Percentiles rank a stretch among this genome's conserved stretches.
Conservation (phyloP, 2,329 filamentous ascomycete species). For the Fonsecaea erecta region DNA sequence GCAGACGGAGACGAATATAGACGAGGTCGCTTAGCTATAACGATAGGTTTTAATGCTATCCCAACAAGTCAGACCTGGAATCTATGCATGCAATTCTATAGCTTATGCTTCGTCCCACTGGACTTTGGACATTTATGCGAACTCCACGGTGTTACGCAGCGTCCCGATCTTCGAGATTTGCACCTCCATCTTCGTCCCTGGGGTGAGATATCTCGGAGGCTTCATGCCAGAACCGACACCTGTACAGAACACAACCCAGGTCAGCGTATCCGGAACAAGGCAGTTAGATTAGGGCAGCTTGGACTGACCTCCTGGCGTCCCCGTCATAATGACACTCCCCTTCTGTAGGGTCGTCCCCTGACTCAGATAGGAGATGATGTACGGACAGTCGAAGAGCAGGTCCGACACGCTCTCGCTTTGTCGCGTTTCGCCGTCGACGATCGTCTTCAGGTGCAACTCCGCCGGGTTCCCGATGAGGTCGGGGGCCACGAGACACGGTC, state of each 20-base stretch:
- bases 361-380: slow-evolving; percentile 45
- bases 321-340: slow-evolving; percentile 49
- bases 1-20: no score
- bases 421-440: slow-evolving; percentile 45
- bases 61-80: not conserved
- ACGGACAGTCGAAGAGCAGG: slow-evolving; percentile 46
- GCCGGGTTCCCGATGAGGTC: slow-evolving; percentile 41
- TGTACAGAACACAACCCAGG: not conserved
- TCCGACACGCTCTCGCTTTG: slow-evolving; percentile 46
- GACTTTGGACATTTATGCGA: slow-evolving; percentile 21
- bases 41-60: not conserved
- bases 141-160: slow-evolving; percentile 45
- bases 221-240: slow-evolving; percentile 51
- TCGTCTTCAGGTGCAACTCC: slow-evolving; percentile 42
- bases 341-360: slow-evolving; percentile 46
- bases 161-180: slow-evolving; percentile 50
- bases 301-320: slow-evolving; percentile 46
- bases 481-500: slow-evolving; percentile 44
- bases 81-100: not conserved
- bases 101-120: not conserved
- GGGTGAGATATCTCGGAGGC: slow-evolving; percentile 47
- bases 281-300: no score
- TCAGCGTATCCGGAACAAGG: not conserved
- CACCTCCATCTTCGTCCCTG: slow-evolving; percentile 50
- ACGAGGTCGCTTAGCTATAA: not conserved